A percentile compares a stretch with the other conserved stretches of the same genome.
Conservation (phyloP, 371 early-diverging fungal species). For the Syncephalastrum monosporum region DNA sequence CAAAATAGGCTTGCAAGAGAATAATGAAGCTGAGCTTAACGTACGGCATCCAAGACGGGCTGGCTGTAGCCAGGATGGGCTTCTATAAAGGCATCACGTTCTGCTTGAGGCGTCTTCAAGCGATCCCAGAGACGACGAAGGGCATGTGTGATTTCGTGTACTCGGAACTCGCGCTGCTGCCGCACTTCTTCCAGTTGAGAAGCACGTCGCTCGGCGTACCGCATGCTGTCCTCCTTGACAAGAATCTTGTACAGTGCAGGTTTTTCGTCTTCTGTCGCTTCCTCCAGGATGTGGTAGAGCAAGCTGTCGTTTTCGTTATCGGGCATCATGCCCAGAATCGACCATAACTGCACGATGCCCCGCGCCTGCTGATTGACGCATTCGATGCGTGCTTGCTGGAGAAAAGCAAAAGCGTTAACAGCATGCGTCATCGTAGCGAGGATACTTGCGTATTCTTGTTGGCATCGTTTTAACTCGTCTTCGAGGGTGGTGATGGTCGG, state of each 20-base stretch:
- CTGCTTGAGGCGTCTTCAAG: conserved; percentile 24
- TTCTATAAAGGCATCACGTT: conserved; percentile 25
- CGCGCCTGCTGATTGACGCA: conserved; percentile 14
- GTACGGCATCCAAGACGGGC: no score
- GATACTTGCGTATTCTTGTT: conserved; percentile 33
- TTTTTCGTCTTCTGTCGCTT: conserved; percentile 14
- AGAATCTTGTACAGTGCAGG: conserved; percentile 17
- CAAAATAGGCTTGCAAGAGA: no score
- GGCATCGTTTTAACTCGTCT: conserved; percentile 37
- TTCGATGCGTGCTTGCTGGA: conserved; percentile 12
- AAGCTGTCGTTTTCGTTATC: conserved; percentile 19
- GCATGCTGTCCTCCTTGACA: conserved; percentile 16
- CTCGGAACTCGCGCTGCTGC: conserved; percentile 33
- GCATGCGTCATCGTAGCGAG: neutral
- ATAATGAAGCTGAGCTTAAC: no score
- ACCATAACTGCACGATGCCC: conserved; percentile 14
- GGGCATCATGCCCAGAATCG: conserved; percentile 19
- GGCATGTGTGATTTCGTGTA: conserved; percentile 29
- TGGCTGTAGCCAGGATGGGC: neutral
- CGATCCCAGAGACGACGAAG: conserved; percentile 41
- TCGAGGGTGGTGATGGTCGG: conserved; percentile 33
- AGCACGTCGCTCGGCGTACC: conserved; percentile 9
- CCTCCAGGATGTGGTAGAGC: conserved; percentile 15
- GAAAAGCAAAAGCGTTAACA: neutral
- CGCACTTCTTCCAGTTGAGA: conserved; percentile 27